Evolutionary conservation across 441 rosid genomes (phyloP), one percentile per base, ranked within the genome.

Genomic region (Gossypium trilobum): DNA sequence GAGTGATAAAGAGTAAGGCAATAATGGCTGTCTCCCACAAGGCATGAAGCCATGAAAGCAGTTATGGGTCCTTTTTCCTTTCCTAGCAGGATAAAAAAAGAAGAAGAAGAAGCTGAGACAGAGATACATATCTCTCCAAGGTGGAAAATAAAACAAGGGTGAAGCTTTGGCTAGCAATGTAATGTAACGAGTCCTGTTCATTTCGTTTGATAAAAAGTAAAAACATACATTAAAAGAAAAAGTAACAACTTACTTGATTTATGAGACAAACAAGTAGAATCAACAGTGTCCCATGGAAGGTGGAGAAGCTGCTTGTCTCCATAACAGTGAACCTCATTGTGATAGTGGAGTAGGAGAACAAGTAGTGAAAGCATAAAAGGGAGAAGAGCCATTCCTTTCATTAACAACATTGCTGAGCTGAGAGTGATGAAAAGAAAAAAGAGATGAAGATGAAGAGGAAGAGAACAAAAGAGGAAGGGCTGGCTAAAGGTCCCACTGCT

Each of bases 391-490:
- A 52, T 54, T 27, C 58, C 25, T 70, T 56, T 82, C 58, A 60
- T 76, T 90, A 85, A 85, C 85, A 58, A 76, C 91, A 85, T 85
- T 85, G 82, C 70, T 48, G 55, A 23, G 7, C 13, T 8, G 60
- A 20, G 2, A 58, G 20, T 70, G 52, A 11, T 31, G 29, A 23
- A 57, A 22, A 11, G 27, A 7, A 4, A 6, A 33, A 19, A n/a
- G 70, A 72, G 59, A 69, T 66, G 57, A 48, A 46, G 60, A 59
- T 44, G 73, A 71, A 75, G 72, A 70, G 72, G 72, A 76, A 17
- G 22, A 33, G 80, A 89, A 90, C 98, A 90, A 90, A 90, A 88
- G 82, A 84, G 64, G 79, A 79, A 81, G 80, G 85, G 89, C 85
- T 86, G 93, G 85, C 80, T 68, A 14, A 80, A 78, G 81, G 88